These are phyloP conservation scores for Aspergillus proliferans DNA, from an alignment of 2,329 filamentous ascomycete genomes.

Conservation along the genomic window DNA sequence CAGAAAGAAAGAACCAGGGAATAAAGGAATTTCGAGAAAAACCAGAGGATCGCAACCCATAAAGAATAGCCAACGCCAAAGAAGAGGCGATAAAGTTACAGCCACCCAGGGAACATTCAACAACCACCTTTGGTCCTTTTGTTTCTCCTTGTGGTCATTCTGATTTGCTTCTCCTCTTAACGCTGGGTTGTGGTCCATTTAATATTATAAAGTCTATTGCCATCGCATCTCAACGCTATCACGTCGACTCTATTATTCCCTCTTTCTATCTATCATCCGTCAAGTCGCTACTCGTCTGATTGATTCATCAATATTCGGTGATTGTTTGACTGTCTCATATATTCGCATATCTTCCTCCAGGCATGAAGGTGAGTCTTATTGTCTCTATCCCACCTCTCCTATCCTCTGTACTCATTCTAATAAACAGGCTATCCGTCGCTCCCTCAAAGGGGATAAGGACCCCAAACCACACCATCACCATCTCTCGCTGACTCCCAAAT, in stretches of 20 bases:
- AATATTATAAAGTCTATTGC: background rate
- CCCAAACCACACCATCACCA: conserved; percentile 51
- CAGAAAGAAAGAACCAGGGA: conserved; percentile 1
- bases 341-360: too few relatives aligned
- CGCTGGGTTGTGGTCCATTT: background rate
- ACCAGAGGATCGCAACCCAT: conserved; percentile 2
- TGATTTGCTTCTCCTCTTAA: conserved; percentile 1
- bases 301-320: too few relatives aligned
- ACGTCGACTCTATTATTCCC: conserved; percentile 1
- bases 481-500: conserved; percentile 74
- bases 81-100: too few relatives aligned
- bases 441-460: conserved; percentile 82
- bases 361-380: too few relatives aligned
- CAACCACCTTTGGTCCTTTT: conserved; percentile 8
- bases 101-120: too few relatives aligned
- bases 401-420: background rate
- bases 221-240: background rate
- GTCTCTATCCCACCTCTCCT: background rate
- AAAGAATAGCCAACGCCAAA: too few relatives aligned
- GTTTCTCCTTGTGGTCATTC: conserved; percentile 6
- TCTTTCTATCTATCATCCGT: background rate
- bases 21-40: conserved; percentile 2
- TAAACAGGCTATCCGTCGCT: conserved; percentile 68
- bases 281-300: background rate
- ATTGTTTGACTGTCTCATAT: too few relatives aligned